Conservation (phyloP, 1,284 basidiomycete species). For the Pseudozyma flocculosa region DNA sequence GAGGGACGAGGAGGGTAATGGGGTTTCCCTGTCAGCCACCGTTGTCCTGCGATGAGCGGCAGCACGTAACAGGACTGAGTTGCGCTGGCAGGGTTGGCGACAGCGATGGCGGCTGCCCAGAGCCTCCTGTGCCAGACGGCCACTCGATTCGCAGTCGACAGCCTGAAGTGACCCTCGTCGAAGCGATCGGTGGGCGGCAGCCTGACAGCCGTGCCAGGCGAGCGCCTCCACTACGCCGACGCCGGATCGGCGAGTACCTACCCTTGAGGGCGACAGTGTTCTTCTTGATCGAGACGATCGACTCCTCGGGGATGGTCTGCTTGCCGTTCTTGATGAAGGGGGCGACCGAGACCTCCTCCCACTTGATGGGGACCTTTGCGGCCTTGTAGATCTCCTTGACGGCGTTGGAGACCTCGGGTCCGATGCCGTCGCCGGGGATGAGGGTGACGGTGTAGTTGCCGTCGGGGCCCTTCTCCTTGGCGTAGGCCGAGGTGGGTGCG, state of each 20-base stretch:
- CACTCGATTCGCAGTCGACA: too few species aligned
- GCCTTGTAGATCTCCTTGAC: constrained; percentile 90
- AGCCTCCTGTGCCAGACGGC: too few species aligned
- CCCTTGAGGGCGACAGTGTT: constrained; percentile 98
- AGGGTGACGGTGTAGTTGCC: constrained; percentile 93
- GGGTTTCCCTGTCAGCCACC: too few species aligned
- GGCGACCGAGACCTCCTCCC: constrained; percentile 98
- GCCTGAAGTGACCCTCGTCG: too few species aligned
- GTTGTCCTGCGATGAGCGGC: too few species aligned
- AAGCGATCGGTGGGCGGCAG: too few species aligned
- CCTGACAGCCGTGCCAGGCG: too few species aligned
- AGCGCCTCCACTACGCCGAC: too few species aligned
- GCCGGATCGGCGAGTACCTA: too few species aligned
- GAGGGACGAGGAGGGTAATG: neutral
- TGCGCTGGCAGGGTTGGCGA: too few species aligned
- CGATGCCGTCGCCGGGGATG: constrained; percentile 91
- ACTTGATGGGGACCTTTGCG: constrained; percentile 66
- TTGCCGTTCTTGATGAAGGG: constrained; percentile 85
- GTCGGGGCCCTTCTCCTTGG: constrained; percentile 53
- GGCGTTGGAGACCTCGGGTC: constrained; percentile 94
- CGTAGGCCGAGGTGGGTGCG: constrained; percentile 53
- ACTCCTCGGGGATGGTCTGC: constrained; percentile 90
- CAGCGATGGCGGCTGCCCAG: too few species aligned
- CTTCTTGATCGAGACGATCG: constrained; percentile 88
- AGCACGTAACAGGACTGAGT: too few species aligned